Base-by-base conservation (phyloP, 169 alveolate species). In the Amoebophrya sp. region DNA sequence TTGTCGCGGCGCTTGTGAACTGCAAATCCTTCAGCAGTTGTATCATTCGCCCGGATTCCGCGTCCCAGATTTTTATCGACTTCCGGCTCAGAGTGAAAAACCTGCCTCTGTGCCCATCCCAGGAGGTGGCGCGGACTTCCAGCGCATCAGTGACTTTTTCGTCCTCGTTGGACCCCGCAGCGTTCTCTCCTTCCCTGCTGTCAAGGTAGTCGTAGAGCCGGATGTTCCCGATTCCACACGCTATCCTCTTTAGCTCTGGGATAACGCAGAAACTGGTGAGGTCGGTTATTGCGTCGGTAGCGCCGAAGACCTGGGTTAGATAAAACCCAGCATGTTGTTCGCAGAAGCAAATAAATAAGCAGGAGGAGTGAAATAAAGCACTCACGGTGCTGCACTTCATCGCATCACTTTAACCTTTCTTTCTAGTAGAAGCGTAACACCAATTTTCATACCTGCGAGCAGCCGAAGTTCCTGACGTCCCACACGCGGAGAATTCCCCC, bases 391-490 rank as follows among this genome's bases (percentile, higher is more conserved):
- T 47, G 66, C 18, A 47, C 66, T 47, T 47, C 66, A 47, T 47
- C 66, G 7, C 18, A 7, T 47, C n/a, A n/a, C n/a, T n/a, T n/a
- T n/a, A n/a, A n/a, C n/a, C 18, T 18, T 47, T 47, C 66, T 47
- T 47, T 47, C 18, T 18, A 18, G 18, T 47, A 7, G 66, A 12
- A 47, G 66, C 29, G 66, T 47, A 18, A 18, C 29, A 47, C 7
- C 7, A 47, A 47, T 47, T 7, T 12, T 47, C 66, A 12, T 47
- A 47, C 66, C 66, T 47, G 66, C 18, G 66, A 7, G 18, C 66
- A 47, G 29, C 91, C 33, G 77, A 89, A 89, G 91, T 89, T 89
- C 32, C 91, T 40, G 35, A 89, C 77, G 38, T 89, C 91, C 91
- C 91, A 89, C 38, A 89, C 77, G 1, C 41, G 40, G 35, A 89